These are phyloP conservation scores for Ustilago loliicola DNA, from an alignment of 1,284 basidiomycete species.

Conservation along the genomic window DNA sequence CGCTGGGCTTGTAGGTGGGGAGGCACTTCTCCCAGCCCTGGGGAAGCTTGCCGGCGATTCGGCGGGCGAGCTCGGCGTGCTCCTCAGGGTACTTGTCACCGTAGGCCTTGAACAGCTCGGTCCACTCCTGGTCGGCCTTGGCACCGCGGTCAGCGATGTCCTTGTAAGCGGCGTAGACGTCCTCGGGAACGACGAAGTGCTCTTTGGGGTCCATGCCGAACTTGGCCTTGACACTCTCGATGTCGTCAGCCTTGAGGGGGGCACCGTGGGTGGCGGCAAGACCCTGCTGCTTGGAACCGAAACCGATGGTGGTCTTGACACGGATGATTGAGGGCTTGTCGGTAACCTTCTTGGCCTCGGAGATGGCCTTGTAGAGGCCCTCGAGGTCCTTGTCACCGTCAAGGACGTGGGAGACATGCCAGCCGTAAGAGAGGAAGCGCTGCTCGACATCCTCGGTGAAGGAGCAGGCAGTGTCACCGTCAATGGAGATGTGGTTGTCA, in stretches of 20 bases:
- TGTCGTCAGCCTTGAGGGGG: conserved; percentile 94
- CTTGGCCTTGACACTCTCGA: conserved; percentile 84
- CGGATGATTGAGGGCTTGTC: conserved; percentile 88
- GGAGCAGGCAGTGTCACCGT: conserved; percentile 89
- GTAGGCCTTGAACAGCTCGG: conserved; percentile 80
- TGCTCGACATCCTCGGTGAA: conserved; percentile 94
- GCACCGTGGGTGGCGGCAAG: conserved; percentile 91
- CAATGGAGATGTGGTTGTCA: conserved; percentile 89
- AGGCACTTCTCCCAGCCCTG: conserved; percentile 87
- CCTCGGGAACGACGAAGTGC: conserved; percentile 83
- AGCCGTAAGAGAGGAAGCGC: conserved; percentile 90
- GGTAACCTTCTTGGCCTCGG: conserved; percentile 80
- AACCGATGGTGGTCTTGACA: conserved; percentile 91
- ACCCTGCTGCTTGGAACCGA: conserved; percentile 90
- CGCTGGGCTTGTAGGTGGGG: conserved; percentile 84
- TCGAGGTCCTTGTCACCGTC: conserved; percentile 88
- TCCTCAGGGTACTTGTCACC: conserved; percentile 83
- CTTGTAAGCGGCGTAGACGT: conserved; percentile 79
- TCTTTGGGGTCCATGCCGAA: conserved; percentile 85
- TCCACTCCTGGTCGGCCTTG: conserved; percentile 82
- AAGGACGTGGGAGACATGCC: conserved; percentile 88
- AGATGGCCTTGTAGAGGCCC: conserved; percentile 84
- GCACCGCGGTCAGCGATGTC: conserved; percentile 81
- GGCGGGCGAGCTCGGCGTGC: conserved; percentile 85
- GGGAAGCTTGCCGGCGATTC: conserved; percentile 85